Evolutionary conservation across 2,329 filamentous ascomycete species (phyloP).

Genomic region (Ophiostoma pallidulum): DNA sequence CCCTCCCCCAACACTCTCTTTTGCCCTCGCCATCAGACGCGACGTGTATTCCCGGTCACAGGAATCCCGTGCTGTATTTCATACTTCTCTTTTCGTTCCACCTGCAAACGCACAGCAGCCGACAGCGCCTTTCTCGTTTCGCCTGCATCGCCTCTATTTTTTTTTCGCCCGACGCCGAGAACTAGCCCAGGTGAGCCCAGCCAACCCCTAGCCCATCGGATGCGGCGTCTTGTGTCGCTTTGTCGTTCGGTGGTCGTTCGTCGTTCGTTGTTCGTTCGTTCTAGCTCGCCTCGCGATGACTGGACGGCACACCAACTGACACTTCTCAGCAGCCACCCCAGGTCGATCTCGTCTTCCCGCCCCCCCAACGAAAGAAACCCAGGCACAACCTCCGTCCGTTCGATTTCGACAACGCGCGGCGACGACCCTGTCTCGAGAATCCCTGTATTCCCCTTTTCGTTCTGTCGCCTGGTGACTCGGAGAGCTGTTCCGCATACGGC

Average conservation of each 20-base stretch:
- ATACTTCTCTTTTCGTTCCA: too few relatives aligned
- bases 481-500: conserved; percentile 13
- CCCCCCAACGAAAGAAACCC: background rate
- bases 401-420: conserved; percentile 5
- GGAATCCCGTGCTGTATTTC: conserved; percentile 2
- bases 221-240: too few relatives aligned
- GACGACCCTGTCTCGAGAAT: conserved; percentile 9
- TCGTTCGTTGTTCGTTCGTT: background rate
- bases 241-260: too few relatives aligned
- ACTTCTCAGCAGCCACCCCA: background rate
- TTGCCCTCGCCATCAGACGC: conserved; percentile 2
- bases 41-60: conserved; percentile 12
- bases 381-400: too few relatives aligned
- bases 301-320: background rate
- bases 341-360: too few relatives aligned
- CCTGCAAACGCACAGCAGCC: too few relatives aligned
- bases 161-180: background rate
- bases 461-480: conserved; percentile 12
- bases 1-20: background rate
- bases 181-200: background rate
- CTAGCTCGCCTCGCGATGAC: background rate
- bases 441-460: background rate
- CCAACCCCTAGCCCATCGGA: too few relatives aligned
- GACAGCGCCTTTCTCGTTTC: too few relatives aligned
- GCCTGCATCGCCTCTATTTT: background rate